Base-by-base conservation (phyloP, 768 basidiomycete genomes). In the Leccinum subgranulosum region DNA sequence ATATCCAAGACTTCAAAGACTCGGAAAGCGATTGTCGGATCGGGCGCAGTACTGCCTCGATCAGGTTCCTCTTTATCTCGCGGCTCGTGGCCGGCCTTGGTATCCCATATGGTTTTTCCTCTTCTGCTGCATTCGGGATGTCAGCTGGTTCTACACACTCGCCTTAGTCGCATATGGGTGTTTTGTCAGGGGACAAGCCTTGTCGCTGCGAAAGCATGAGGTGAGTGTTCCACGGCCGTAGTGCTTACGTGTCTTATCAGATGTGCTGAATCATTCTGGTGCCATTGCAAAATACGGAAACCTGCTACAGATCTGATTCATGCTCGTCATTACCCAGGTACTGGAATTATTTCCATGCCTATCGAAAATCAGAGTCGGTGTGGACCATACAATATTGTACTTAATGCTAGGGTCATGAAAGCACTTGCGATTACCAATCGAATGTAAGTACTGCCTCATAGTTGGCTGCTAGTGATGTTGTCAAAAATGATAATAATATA, bases 1-100 rank as follows among this genome's bases (percentile, higher is more conserved):
- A 81, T n/a, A 74, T 77, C 3, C 78, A 81, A 64, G 81, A 82
- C 57, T 82, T 77, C 56, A 70, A 76, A 29, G 81, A 82, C 55
- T 61, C 73, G 7, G 67, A 70, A n/a, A 79, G 80, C 0, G 81
- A 81, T 50, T 60, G 63, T 3, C 49, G 10, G 29, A 29, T 69
- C n/a, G n/a, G n/a, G n/a, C n/a, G n/a, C n/a, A n/a, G n/a, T n/a
- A 82, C 79, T 0, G 61, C 81, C 23, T 81, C 80, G 3, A 77
- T 82, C 49, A 71, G 72, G 29, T 73, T 75, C 33, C 79, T 80
- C 1, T 51, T 69, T n/a, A 28, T 66, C 0, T 74, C 77, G 0
- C 68, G 78, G 5, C 52, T 69, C 21, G 71, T 69, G 5, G 71
- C 73, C 25, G 62, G 75, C 11, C 21, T 75, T 6, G 67, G 66